Base-by-base conservation (phyloP, 495 filamentous ascomycete species). In the Staphylotrichum longicolle region DNA sequence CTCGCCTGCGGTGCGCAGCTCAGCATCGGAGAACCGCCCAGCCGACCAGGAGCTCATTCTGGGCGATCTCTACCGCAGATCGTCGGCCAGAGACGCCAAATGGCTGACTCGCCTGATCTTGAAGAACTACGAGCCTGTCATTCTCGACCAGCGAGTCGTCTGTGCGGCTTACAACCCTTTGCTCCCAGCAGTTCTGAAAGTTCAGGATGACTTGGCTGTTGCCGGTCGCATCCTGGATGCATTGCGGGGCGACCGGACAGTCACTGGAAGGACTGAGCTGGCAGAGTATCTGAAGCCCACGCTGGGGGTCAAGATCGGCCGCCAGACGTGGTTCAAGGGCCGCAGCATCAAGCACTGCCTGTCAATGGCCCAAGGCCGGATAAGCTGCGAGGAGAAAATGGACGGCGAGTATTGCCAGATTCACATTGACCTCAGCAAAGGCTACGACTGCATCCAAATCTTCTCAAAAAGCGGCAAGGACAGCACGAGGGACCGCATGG, bases 401-500 rank as follows among this genome's bases (percentile, higher is more conserved):
- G 91, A 96, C 65, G 91, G 91, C 3, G 90, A 94, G 70, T 94
- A 93, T 60, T 93, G 89, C 65, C 89, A 95, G 66, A 86, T 96
- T 33, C 91, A 96, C 61, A 82, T 96, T 27, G 85, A 95, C 61
- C 75, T 91, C 15, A 75, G 77, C 4, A 85, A 82, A 48, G 66
- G 66, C 7, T 67, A 68, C 0, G 57, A 79, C 4, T 78, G 80
- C 37, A 85, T 96, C 8, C 86, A 87, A 49, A 90, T 96, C 34
- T 95, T 95, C 68, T 94, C 90, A 8, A 96, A 96, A 72, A 93
- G 90, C 62, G 91, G 91, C 42, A 93, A 93, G 66, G 90, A 96
- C 63, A 93, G 91, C 7, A 96, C 91, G 0, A 54, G 70, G 49
- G 91, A 95, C 71, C 82, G 88, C 34, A 68, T 67, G 30, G 80